phyloP scores from a whole-genome alignment of 2,329 filamentous ascomycete genomes.

The Fusarium equiseti region DNA sequence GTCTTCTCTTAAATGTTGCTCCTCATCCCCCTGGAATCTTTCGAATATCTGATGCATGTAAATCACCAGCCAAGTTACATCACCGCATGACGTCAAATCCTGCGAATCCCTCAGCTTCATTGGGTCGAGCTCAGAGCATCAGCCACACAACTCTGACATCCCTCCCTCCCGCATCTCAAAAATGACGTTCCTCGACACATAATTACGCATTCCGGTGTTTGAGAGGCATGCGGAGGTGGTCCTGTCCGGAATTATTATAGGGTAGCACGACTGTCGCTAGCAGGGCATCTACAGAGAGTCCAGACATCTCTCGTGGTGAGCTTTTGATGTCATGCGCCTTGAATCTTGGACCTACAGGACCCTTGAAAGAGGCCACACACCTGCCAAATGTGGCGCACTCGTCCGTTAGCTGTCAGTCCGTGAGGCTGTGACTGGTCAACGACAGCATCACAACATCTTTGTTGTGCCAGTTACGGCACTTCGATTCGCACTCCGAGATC shows the following conservation, averaged over 20 bases:
- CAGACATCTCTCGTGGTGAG: conserved; percentile 2
- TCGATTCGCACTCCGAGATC: conserved; percentile 11
- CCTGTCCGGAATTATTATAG: conserved; percentile 17
- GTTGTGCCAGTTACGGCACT: conserved; percentile 7
- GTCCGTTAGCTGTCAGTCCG: conserved; percentile 33
- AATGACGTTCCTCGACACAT: conserved; percentile 44
- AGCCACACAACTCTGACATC: conserved; percentile 31
- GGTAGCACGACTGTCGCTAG: conserved; percentile 17
- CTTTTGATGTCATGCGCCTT: conserved; percentile 36
- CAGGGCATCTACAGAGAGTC: conserved; percentile 26
- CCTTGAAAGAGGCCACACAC: conserved; percentile 26
- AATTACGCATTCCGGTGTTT: conserved; percentile 38
- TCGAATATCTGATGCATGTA: conserved; percentile 26
- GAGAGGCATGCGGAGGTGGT: conserved; percentile 17
- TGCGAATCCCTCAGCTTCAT: conserved; percentile 16
- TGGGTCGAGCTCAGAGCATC: conserved; percentile 26
- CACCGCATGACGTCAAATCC: conserved; percentile 44
- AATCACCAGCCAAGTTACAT: conserved; percentile 23
- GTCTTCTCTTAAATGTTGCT: conserved; percentile 21
- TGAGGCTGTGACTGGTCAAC: conserved; percentile 31
- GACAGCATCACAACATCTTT: conserved; percentile 14
- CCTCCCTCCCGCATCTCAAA: conserved; percentile 22
- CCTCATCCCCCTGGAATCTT: conserved; percentile 7
- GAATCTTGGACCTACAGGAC: conserved; percentile 23
- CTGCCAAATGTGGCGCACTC: conserved; percentile 15